phyloP scores from a whole-genome alignment of 192 early-diverging fungal species.

The Lunasporangiospora selenospora region DNA sequence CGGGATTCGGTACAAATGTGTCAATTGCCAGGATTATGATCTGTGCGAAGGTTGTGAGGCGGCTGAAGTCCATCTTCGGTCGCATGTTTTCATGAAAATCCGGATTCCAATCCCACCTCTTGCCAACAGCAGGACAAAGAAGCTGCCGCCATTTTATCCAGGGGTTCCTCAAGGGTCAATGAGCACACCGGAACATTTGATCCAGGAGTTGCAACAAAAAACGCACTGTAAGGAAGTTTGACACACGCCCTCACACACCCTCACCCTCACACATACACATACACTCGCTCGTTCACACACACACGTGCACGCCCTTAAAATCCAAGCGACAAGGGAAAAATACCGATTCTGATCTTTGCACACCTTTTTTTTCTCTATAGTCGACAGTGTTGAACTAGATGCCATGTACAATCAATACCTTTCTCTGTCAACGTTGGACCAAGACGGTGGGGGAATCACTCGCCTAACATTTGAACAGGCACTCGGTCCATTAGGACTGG shows the following conservation, averaged over 20 bases:
- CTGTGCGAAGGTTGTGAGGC: conserved; percentile 94
- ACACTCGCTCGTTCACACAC: conserved; percentile 7
- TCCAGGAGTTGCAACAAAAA: conserved; percentile 56
- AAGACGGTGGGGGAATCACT: conserved; percentile 73
- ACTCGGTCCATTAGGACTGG: conserved; percentile 83
- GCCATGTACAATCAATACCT: conserved; percentile 90
- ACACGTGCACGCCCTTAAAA: too few relatives aligned
- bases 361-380: conserved; percentile 52
- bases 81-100: conserved; percentile 93
- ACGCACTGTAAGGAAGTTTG: conserved; percentile 79
- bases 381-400: conserved; percentile 84
- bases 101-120: conserved; percentile 91
- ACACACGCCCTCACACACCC: conserved; percentile 1
- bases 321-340: too few relatives aligned
- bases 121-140: conserved; percentile 75
- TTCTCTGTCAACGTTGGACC: conserved; percentile 74
- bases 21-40: conserved; percentile 93
- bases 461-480: conserved; percentile 83
- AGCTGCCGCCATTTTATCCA: conserved; percentile 82
- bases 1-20: conserved; percentile 92
- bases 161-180: conserved; percentile 51
- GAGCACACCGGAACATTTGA: conserved; percentile 33
- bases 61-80: conserved; percentile 71
- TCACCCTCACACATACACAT: too few relatives aligned
- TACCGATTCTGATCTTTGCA: too few relatives aligned